phyloP scores from a whole-genome alignment of 1,284 basidiomycete species.

The Ustilago lituana region DNA sequence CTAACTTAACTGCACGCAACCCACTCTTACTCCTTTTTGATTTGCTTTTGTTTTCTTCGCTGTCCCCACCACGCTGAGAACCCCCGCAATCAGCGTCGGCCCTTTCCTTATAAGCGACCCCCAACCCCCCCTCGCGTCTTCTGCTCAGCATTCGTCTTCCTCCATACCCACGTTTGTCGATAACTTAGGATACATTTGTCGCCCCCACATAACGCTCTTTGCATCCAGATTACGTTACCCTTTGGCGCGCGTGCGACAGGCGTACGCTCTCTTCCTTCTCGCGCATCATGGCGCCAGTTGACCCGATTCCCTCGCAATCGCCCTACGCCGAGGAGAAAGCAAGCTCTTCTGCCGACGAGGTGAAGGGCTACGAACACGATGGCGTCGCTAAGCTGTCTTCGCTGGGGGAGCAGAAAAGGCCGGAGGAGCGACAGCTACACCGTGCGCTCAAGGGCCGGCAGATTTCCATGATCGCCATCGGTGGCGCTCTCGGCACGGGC shows the following conservation, averaged over 20 bases:
- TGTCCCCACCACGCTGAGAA: no score
- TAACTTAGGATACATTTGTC: no score
- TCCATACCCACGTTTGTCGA: no score
- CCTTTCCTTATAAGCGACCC: no score
- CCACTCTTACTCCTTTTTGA: no score
- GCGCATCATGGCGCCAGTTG: slow-evolving; percentile 12
- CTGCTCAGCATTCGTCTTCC: no score
- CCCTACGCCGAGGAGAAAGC: slow-evolving; percentile 32
- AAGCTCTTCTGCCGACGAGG: slow-evolving; percentile 14
- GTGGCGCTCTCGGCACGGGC: slow-evolving; percentile 71
- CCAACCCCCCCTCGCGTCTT: no score
- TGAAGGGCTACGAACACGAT: slow-evolving; percentile 33
- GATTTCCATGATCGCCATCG: slow-evolving; percentile 74
- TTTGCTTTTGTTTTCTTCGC: no score
- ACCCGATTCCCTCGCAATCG: slow-evolving; percentile 10
- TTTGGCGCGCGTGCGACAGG: background rate
- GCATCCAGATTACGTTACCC: background rate
- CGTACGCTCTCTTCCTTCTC: background rate
- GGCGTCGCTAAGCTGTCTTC: slow-evolving; percentile 14
- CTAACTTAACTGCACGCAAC: no score
- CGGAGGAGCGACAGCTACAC: slow-evolving; percentile 51
- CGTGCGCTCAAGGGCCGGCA: slow-evolving; percentile 70
- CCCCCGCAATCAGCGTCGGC: no score
- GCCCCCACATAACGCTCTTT: no score
- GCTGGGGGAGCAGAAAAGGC: slow-evolving; percentile 16